These are phyloP conservation scores for Phtheirospermum japonicum DNA, from an alignment of 257 asterid genomes.

Conservation along the genomic window DNA sequence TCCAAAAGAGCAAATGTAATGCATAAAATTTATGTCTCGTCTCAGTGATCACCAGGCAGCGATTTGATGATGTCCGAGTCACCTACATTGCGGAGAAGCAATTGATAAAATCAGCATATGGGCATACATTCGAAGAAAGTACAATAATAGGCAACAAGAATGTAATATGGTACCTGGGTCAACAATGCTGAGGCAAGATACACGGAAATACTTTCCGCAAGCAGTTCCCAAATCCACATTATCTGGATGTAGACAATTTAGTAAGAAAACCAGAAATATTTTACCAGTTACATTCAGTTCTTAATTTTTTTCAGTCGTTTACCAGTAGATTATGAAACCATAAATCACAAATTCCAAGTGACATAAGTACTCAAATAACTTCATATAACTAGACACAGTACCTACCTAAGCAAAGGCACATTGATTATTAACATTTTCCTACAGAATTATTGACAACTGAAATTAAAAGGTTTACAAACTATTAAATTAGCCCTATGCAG, in stretches of 20 bases:
- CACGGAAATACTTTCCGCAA: constrained; percentile 70
- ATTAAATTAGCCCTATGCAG: no score
- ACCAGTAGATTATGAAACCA: no score
- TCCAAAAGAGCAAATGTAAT: not conserved
- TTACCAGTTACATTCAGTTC: not conserved
- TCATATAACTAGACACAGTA: no score
- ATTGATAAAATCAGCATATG: not conserved
- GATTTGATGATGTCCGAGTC: constrained; percentile 72
- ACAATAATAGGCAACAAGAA: not conserved
- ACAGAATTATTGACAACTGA: no score
- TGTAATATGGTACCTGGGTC: constrained; percentile 48
- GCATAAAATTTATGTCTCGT: constrained; percentile 16
- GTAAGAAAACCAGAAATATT: not conserved
- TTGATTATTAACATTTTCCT: no score
- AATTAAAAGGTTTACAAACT: no score
- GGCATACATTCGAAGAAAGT: not conserved
- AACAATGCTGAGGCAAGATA: constrained; percentile 70
- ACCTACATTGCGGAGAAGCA: constrained; percentile 36
- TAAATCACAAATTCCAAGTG: not conserved
- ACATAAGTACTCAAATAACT: no score
- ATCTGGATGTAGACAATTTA: constrained; percentile 36
- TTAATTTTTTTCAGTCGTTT: no score
- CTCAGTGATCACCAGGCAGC: constrained; percentile 56
- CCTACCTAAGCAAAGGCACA: no score
- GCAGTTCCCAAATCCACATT: constrained; percentile 78